phyloP scores from a whole-genome alignment of 805 yeast species.

The Isabelozyma rhagii region DNA sequence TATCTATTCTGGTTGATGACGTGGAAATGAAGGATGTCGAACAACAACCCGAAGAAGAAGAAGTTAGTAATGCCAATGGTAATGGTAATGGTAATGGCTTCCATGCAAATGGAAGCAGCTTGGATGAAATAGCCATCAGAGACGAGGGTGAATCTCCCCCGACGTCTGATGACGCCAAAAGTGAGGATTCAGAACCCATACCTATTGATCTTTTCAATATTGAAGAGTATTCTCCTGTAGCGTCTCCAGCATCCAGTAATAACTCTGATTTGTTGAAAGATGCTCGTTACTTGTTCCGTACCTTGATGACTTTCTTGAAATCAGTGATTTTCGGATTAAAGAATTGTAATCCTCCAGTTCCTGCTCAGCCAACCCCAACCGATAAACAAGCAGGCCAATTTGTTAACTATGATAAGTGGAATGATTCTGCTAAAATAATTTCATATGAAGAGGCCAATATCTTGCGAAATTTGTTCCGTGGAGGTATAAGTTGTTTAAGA shows the following conservation, averaged over 20 bases:
- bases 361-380: constrained; percentile 39
- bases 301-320: constrained; percentile 84
- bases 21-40: constrained; percentile 18
- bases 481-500: constrained; percentile 76
- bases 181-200: constrained; percentile 2
- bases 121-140: constrained; percentile 6
- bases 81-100: constrained; percentile 1
- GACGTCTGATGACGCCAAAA: constrained; percentile 8
- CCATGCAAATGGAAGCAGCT: constrained; percentile 2
- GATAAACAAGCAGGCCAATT: constrained; percentile 36
- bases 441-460: constrained; percentile 80
- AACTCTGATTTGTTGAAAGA: constrained; percentile 75
- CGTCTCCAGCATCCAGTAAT: constrained; percentile 46
- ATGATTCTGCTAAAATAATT: constrained; percentile 79
- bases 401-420: constrained; percentile 60
- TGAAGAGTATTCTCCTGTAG: constrained; percentile 53
- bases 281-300: constrained; percentile 82
- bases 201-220: constrained; percentile 32
- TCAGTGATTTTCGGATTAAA: constrained; percentile 87
- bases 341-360: constrained; percentile 77
- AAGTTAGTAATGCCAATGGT: constrained; percentile 1
- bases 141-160: constrained; percentile 2
- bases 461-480: constrained; percentile 73
- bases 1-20: constrained; percentile 21
- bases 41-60: constrained; percentile 3